Percentiles rank a stretch among this genome's conserved stretches.
These are phyloP conservation scores for Fusarium secorum DNA, from an alignment of 2,329 filamentous ascomycete genomes.

Conservation along the genomic window DNA sequence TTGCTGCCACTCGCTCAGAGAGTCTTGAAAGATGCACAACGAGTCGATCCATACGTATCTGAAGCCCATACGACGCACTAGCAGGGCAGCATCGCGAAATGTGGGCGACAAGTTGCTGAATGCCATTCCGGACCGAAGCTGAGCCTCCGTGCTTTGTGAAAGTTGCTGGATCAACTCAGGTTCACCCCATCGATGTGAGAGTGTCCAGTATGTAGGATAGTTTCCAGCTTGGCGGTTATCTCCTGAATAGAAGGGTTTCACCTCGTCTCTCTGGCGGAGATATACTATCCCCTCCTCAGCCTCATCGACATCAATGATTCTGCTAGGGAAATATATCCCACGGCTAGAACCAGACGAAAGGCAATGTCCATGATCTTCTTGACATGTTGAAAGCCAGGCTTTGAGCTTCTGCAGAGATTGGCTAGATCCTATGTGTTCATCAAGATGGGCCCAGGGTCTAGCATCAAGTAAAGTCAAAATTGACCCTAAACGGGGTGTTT, in stretches of 20 bases:
- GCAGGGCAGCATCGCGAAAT: background rate
- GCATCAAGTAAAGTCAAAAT: fast-evolving
- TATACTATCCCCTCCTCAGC: too few relatives aligned
- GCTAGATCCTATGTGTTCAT: too few relatives aligned
- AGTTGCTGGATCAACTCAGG: background rate
- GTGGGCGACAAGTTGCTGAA: background rate
- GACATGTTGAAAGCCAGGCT: too few relatives aligned
- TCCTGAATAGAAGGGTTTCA: fast-evolving
- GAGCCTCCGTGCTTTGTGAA: fast-evolving
- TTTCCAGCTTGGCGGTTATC: fast-evolving
- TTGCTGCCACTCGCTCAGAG: fast-evolving
- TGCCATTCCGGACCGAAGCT: background rate
- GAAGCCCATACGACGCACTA: background rate
- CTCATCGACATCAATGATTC: too few relatives aligned
- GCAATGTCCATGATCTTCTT: too few relatives aligned
- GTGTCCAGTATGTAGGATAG: background rate
- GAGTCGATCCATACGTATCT: background rate
- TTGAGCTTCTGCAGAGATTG: too few relatives aligned
- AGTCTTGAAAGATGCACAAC: background rate
- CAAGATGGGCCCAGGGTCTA: fast-evolving
- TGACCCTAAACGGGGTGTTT: too few relatives aligned
- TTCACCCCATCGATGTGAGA: background rate
- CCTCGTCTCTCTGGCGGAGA: too few relatives aligned
- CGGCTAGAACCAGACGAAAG: too few relatives aligned
- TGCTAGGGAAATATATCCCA: too few relatives aligned